phyloP scores from a whole-genome alignment of 441 rosid species.

The Pelargonium citronellum region DNA sequence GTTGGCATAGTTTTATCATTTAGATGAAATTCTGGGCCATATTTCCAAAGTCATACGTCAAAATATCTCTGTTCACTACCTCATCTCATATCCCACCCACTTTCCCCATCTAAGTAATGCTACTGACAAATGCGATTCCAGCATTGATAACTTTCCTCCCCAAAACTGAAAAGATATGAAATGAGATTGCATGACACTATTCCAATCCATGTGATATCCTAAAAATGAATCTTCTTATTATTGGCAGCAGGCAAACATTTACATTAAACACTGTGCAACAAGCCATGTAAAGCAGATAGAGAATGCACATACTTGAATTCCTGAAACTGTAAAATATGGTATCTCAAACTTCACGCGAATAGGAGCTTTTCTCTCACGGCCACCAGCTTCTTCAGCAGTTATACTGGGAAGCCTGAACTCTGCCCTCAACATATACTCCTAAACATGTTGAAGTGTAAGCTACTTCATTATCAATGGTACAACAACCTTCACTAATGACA shows the following conservation, averaged over 20 bases:
- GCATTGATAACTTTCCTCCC: too few species aligned
- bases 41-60: neutral
- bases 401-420: constrained; percentile 93
- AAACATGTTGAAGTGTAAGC: constrained; percentile 18
- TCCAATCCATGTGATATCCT: too few species aligned
- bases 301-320: constrained; percentile 52
- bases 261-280: neutral
- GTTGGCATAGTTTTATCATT: neutral
- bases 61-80: neutral
- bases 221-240: too few species aligned
- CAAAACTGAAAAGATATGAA: too few species aligned
- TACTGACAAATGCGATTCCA: too few species aligned
- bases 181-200: too few species aligned
- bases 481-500: neutral
- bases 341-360: constrained; percentile 96
- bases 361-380: constrained; percentile 90
- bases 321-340: constrained; percentile 95
- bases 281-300: neutral
- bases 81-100: too few species aligned
- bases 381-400: constrained; percentile 73
- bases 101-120: too few species aligned
- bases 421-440: constrained; percentile 98
- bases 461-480: neutral
- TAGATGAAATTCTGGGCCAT: neutral
- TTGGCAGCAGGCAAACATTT: too few species aligned